phyloP scores from a whole-genome alignment of 352 stramenopile species.

The Vaucheria bursata region DNA sequence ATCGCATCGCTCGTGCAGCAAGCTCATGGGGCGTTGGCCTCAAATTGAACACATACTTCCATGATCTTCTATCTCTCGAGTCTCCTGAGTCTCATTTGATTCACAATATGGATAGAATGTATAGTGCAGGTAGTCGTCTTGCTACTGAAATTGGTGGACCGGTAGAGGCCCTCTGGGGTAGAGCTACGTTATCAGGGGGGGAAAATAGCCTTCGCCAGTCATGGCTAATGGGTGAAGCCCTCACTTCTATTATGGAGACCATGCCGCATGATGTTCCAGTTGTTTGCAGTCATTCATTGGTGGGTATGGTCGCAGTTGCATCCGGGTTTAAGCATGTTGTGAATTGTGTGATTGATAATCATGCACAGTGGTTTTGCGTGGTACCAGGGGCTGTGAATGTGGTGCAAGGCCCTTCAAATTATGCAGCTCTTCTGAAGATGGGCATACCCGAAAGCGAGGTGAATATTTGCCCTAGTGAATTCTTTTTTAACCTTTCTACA shows the following conservation, averaged over 20 bases:
- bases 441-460: slow-evolving; percentile 50
- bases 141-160: slow-evolving; percentile 61
- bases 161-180: slow-evolving; percentile 59
- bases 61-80: slow-evolving; percentile 69
- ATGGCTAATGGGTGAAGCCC: slow-evolving; percentile 57
- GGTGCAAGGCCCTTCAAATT: slow-evolving; percentile 62
- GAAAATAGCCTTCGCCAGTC: slow-evolving; percentile 57
- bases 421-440: slow-evolving; percentile 59
- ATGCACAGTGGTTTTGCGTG: slow-evolving; percentile 65
- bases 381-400: slow-evolving; percentile 61
- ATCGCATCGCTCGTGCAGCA: slow-evolving; percentile 63
- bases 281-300: slow-evolving; percentile 61
- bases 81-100: slow-evolving; percentile 61
- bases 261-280: slow-evolving; percentile 61
- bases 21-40: slow-evolving; percentile 56
- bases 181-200: slow-evolving; percentile 56
- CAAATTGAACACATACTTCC: slow-evolving; percentile 56
- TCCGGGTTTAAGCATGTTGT: slow-evolving; percentile 60
- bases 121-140: slow-evolving; percentile 57
- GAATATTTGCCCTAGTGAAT: too few species aligned
- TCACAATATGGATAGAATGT: slow-evolving; percentile 59
- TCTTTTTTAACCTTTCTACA: slow-evolving; percentile 3
- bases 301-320: slow-evolving; percentile 56
- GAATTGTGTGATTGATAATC: slow-evolving; percentile 68
- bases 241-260: slow-evolving; percentile 56